These are phyloP conservation scores for Carex kokanica DNA, from an alignment of 176 grass and related monocot species.

Conservation along the genomic window DNA sequence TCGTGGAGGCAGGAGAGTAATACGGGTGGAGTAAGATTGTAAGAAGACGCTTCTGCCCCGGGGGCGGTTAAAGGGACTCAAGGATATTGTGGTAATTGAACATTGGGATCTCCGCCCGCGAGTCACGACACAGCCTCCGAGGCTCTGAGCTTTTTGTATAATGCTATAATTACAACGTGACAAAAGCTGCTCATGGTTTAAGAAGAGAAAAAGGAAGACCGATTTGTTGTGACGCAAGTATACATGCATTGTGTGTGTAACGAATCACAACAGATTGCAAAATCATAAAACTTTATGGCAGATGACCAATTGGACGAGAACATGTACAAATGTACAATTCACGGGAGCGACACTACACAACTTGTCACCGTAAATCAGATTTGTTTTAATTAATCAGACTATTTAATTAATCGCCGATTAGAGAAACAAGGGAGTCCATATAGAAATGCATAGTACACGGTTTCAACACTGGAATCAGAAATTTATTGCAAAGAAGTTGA, in stretches of 20 bases:
- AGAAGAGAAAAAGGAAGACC: neutral
- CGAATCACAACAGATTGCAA: too few species aligned
- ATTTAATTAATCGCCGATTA: neutral
- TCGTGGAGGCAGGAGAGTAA: neutral
- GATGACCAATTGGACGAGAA: neutral
- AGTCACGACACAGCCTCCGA: neutral
- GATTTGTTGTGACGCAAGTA: neutral
- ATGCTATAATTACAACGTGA: neutral
- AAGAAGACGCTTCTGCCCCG: neutral
- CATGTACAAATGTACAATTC: neutral
- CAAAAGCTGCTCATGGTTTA: neutral
- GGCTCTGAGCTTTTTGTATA: neutral
- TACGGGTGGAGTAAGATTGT: too few species aligned
- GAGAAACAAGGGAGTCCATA: neutral
- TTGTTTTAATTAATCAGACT: neutral
- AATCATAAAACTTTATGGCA: too few species aligned
- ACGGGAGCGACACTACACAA: neutral
- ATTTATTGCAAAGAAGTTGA: neutral
- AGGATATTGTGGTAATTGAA: neutral
- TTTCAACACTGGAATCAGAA: neutral
- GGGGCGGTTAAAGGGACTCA: too few species aligned
- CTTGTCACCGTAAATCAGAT: neutral
- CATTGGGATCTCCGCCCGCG: neutral
- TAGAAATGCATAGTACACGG: neutral
- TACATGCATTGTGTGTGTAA: too few species aligned